Conservation (phyloP, 345 rosid species). For the Eucalyptus albens region DNA sequence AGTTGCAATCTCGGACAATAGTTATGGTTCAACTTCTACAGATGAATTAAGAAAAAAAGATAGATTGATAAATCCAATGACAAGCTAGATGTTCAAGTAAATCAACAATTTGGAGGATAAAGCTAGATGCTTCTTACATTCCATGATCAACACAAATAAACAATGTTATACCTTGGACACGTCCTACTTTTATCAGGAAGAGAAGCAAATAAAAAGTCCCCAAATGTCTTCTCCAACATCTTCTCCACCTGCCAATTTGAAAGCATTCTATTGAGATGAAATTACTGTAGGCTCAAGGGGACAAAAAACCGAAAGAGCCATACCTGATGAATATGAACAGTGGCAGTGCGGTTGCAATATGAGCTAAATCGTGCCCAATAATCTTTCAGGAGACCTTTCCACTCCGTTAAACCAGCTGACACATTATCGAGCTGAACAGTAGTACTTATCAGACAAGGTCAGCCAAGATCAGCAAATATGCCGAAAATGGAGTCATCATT, state of each 20-base stretch:
- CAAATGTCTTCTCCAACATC: constrained; percentile 84
- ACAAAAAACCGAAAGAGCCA: background rate
- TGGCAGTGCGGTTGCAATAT: constrained; percentile 54
- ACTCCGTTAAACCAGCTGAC: constrained; percentile 88
- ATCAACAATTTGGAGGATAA: background rate
- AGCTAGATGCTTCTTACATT: background rate
- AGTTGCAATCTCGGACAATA: background rate
- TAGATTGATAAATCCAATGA: background rate
- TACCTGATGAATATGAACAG: constrained; percentile 77
- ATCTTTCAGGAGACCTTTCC: constrained; percentile 94
- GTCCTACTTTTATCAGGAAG: constrained; percentile 57
- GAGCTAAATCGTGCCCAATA: constrained; percentile 90
- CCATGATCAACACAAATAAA: background rate
- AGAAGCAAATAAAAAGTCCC: constrained; percentile 67
- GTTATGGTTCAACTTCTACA: background rate
- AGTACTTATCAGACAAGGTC: background rate
- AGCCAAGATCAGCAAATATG: background rate
- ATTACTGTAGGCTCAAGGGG: background rate
- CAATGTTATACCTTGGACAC: constrained; percentile 68
- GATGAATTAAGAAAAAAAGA: background rate
- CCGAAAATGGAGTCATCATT: background rate
- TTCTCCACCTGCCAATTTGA: constrained; percentile 63
- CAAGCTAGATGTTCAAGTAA: background rate
- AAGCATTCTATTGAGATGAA: background rate
- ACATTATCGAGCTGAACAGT: constrained; percentile 87